A percentile compares a stretch with the other conserved stretches of the same genome.
These are phyloP conservation scores for Leccinum subfulvum DNA, from an alignment of 1,284 basidiomycete species.

Conservation along the genomic window DNA sequence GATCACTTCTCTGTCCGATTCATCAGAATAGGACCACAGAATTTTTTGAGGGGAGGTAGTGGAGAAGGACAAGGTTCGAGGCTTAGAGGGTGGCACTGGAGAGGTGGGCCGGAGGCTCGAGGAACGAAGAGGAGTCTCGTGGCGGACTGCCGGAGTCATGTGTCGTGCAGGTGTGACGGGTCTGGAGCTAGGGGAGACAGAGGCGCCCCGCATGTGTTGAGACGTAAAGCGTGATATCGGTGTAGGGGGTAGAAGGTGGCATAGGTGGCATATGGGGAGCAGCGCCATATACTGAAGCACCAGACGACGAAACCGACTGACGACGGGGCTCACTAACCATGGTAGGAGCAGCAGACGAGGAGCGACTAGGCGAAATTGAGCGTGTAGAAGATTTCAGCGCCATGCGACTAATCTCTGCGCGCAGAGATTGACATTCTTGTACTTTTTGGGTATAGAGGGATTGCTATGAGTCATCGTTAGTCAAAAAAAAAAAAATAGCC, in stretches of 20 bases:
- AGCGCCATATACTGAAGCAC: constrained; percentile 33
- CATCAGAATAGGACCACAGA: constrained; percentile 49
- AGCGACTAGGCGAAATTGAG: constrained; percentile 29
- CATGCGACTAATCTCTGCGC: constrained; percentile 57
- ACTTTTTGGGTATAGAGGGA: constrained; percentile 61
- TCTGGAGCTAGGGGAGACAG: constrained; percentile 45
- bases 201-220: constrained; percentile 45
- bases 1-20: constrained; percentile 42
- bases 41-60: constrained; percentile 47
- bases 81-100: constrained; percentile 43
- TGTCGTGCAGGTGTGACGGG: constrained; percentile 48
- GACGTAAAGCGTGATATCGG: constrained; percentile 46
- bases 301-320: constrained; percentile 37
- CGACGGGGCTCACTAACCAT: constrained; percentile 26
- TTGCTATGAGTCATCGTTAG: constrained; percentile 40
- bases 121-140: constrained; percentile 38
- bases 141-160: constrained; percentile 31
- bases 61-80: constrained; percentile 42
- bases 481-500: too few species aligned
- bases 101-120: constrained; percentile 36
- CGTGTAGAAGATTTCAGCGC: constrained; percentile 26
- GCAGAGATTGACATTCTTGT: constrained; percentile 66
- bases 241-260: constrained; percentile 37
- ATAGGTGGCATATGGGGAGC: constrained; percentile 33
- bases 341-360: constrained; percentile 28